Percentiles rank a stretch among this genome's conserved stretches.
Evolutionary conservation across 495 filamentous ascomycete genomes (phyloP).

Genomic region (Neurospora discreta): DNA sequence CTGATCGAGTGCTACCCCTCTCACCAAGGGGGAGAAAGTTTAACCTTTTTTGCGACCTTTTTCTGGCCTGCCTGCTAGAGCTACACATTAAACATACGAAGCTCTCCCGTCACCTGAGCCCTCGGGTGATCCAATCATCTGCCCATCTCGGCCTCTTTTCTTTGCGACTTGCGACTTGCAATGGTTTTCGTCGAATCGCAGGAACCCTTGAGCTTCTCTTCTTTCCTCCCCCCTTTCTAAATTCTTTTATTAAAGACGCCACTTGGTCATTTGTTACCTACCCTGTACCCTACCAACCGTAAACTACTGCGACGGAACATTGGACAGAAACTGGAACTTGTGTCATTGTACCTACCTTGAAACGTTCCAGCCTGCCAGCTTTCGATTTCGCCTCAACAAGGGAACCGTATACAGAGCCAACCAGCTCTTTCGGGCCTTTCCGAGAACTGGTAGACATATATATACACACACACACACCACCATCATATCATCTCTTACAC

Average conservation of each 20-base stretch:
- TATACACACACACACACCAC: background rate
- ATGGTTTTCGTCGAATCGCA: background rate
- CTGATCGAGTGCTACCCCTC: background rate
- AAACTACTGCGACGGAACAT: background rate
- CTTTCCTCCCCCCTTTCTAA: background rate
- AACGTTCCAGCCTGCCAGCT: background rate
- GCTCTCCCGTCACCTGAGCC: background rate
- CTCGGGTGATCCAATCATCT: background rate
- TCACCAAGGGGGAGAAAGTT: background rate
- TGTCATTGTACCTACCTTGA: background rate
- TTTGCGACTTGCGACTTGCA: background rate
- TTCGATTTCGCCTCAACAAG: background rate
- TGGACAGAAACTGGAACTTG: background rate
- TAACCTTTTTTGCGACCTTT: background rate
- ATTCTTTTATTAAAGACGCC: background rate
- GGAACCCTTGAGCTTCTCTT: background rate
- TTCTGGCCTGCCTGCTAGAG: background rate
- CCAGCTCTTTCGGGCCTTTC: background rate
- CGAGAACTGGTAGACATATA: background rate
- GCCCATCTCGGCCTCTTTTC: background rate
- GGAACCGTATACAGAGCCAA: background rate
- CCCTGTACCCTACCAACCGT: background rate
- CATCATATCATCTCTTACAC: background rate
- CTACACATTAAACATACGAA: background rate
- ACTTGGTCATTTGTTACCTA: background rate